phyloP scores from a whole-genome alignment of 2,329 filamentous ascomycete species.

The Fusarium sp. region DNA sequence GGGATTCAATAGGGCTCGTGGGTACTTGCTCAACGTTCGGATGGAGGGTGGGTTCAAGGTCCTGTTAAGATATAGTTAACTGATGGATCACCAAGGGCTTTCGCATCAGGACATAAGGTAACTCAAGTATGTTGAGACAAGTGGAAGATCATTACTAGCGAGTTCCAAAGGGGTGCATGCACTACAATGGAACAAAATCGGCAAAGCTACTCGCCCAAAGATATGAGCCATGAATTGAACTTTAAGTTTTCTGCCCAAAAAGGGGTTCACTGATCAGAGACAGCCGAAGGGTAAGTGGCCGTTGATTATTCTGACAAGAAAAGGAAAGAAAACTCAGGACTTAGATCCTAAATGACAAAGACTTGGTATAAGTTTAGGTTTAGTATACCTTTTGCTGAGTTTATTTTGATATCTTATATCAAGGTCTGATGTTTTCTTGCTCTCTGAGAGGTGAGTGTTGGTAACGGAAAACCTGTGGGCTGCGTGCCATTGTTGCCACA shows the following conservation, averaged over 20 bases:
- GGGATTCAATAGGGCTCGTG: neutral
- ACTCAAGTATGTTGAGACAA: neutral
- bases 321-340: neutral
- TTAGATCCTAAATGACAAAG: neutral
- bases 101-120: neutral
- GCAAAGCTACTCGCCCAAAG: neutral
- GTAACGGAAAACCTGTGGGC: neutral
- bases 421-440: neutral
- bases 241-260: neutral
- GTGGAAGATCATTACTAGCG: neutral
- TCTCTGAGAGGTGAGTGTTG: neutral
- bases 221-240: neutral
- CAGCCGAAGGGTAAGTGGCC: neutral
- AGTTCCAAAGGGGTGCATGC: neutral
- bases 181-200: neutral
- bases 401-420: neutral
- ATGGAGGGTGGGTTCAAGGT: neutral
- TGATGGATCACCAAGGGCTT: neutral
- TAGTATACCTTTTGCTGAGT: neutral
- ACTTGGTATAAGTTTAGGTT: neutral
- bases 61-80: neutral
- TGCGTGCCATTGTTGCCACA: neutral
- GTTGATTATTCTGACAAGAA: neutral
- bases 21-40: neutral
- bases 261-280: too few species aligned